A percentile compares a stretch with the other conserved stretches of the same genome.
phyloP scores from a whole-genome alignment of 2,329 filamentous ascomycete genomes.

The Beauveria varroae region DNA sequence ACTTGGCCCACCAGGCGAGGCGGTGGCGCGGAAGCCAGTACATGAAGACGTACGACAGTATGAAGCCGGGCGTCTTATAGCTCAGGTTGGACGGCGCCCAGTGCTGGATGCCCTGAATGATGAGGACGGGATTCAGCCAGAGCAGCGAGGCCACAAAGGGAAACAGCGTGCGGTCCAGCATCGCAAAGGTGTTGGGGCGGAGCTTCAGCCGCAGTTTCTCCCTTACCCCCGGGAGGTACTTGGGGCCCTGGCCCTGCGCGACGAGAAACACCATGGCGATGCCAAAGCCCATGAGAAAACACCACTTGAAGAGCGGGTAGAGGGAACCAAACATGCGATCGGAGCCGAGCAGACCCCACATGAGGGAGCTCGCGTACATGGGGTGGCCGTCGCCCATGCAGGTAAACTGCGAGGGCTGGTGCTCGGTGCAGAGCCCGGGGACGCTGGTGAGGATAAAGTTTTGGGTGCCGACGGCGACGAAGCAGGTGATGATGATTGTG shows the following conservation, averaged over 20 bases:
- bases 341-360: conserved; percentile 47
- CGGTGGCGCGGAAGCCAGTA: conserved; percentile 30
- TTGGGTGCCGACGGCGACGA: conserved; percentile 37
- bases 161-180: conserved; percentile 30
- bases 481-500: conserved; percentile 37
- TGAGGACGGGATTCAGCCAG: conserved; percentile 33
- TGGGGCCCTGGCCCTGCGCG: conserved; percentile 26
- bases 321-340: conserved; percentile 34
- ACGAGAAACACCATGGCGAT: conserved; percentile 30
- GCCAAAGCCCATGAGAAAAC: conserved; percentile 33
- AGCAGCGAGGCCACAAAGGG: conserved; percentile 29
- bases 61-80: conserved; percentile 36
- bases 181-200: conserved; percentile 23
- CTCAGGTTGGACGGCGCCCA: conserved; percentile 36
- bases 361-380: conserved; percentile 35
- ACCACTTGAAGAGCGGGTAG: conserved; percentile 36
- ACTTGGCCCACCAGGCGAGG: conserved; percentile 38
- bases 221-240: conserved; percentile 26
- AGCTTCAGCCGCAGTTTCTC: conserved; percentile 25
- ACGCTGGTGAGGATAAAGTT: conserved; percentile 34
- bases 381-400: conserved; percentile 42
- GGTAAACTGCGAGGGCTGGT: conserved; percentile 34
- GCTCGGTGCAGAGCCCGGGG: conserved; percentile 22
- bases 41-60: conserved; percentile 35
- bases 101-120: conserved; percentile 35